Percentiles rank a stretch among this genome's conserved stretches.
phyloP scores from a whole-genome alignment of 2,329 filamentous ascomycete species.

The Fusarium ramigenum region DNA sequence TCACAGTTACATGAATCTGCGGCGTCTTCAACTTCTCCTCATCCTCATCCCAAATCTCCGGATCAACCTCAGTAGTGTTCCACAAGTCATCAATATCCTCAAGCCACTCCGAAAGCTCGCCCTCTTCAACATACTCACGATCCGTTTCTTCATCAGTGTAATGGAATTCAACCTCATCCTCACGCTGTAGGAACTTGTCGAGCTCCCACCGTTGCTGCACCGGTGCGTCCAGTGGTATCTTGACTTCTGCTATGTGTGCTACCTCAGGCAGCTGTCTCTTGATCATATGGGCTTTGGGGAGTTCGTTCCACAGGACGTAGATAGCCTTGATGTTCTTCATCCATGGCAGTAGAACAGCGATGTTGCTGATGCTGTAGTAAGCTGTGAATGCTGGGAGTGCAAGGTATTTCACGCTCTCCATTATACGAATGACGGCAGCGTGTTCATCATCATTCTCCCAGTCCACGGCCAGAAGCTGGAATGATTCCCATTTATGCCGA shows the following conservation, averaged over 20 bases:
- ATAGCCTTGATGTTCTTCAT: constrained; percentile 29
- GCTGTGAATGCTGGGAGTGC: constrained; percentile 41
- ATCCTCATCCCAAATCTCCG: constrained; percentile 8
- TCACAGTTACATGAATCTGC: constrained; percentile 3
- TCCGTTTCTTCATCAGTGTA: not conserved
- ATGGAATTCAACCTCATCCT: constrained; percentile 12
- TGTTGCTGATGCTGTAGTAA: constrained; percentile 36
- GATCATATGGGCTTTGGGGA: constrained; percentile 12
- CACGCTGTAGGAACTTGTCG: not conserved
- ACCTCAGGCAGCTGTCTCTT: not conserved
- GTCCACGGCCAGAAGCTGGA: constrained; percentile 1
- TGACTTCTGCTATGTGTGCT: not conserved
- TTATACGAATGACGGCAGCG: constrained; percentile 1
- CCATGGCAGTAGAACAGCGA: constrained; percentile 26
- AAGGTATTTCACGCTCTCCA: constrained; percentile 27
- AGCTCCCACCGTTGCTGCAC: constrained; percentile 25
- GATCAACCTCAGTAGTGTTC: constrained; percentile 7
- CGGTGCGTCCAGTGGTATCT: not conserved
- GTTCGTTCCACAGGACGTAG: constrained; percentile 37
- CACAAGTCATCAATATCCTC: constrained; percentile 27
- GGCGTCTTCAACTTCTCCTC: not conserved
- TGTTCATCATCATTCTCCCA: not conserved
- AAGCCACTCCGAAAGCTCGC: constrained; percentile 11
- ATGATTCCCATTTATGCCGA: constrained; percentile 26
- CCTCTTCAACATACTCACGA: not conserved